A percentile compares a stretch with the other conserved stretches of the same genome.
phyloP scores from a whole-genome alignment of 2,329 filamentous ascomycete genomes.

The Grosmannia huntii region DNA sequence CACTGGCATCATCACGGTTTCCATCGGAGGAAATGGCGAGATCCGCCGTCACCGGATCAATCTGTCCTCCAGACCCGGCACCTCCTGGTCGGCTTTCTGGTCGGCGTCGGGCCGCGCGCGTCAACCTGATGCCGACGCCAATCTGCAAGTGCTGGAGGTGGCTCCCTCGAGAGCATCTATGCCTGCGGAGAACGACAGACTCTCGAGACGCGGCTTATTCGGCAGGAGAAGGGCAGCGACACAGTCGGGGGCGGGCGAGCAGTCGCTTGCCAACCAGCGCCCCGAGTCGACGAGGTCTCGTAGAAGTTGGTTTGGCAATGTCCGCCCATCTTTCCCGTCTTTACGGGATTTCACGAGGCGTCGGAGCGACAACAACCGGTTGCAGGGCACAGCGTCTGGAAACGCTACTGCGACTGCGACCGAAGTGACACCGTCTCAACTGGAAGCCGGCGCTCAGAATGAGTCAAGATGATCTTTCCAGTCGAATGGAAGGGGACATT shows the following conservation, averaged over 20 bases:
- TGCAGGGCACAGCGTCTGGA: neutral
- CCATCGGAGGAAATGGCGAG: conserved; percentile 11
- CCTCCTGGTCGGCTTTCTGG: conserved; percentile 26
- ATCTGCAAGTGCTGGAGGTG: neutral
- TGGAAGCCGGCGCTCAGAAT: conserved; percentile 21
- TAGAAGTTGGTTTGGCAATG: neutral
- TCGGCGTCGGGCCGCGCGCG: neutral
- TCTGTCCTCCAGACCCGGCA: conserved; percentile 28
- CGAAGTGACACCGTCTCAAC: conserved; percentile 19
- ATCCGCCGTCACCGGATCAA: conserved; percentile 28
- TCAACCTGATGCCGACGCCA: neutral
- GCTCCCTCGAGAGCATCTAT: neutral
- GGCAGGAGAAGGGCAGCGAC: conserved; percentile 8
- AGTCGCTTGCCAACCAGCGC: neutral
- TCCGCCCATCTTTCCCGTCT: neutral
- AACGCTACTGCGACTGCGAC: neutral
- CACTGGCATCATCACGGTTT: conserved; percentile 20
- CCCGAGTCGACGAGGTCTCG: neutral
- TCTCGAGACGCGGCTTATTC: conserved; percentile 11
- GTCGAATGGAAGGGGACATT: neutral
- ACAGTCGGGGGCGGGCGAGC: neutral
- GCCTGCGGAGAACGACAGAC: neutral
- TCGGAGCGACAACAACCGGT: neutral
- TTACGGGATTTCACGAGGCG: neutral
- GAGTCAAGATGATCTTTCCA: neutral